phyloP scores from a whole-genome alignment of 352 stramenopile genomes.

The Phytophthora sp. region DNA sequence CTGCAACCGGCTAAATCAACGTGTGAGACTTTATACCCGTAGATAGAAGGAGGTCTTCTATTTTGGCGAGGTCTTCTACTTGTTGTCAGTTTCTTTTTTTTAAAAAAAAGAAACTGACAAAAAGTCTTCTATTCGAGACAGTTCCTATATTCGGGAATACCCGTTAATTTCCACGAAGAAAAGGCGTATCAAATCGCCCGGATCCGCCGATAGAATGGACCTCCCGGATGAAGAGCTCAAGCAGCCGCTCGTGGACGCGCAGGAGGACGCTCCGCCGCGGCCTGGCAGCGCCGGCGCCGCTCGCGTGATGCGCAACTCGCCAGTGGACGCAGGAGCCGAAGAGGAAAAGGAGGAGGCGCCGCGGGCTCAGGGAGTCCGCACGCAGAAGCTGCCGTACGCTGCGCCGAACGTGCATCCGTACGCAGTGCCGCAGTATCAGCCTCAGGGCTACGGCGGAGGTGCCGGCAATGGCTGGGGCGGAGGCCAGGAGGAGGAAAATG shows the following conservation, averaged over 20 bases:
- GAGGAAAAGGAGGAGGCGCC: constrained; percentile 64
- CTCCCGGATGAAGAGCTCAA: constrained; percentile 78
- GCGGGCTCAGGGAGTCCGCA: constrained; percentile 3
- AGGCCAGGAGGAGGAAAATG: constrained; percentile 49
- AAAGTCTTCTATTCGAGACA: no score
- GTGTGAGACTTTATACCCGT: no score
- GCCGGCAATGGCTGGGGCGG: constrained; percentile 45
- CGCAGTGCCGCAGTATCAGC: constrained; percentile 79
- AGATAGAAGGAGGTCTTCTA: no score
- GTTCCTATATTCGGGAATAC: no score
- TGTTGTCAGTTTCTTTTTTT: no score
- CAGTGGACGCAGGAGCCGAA: constrained; percentile 43
- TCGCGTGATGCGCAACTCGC: constrained; percentile 23
- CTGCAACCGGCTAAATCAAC: no score
- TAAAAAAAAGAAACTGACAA: no score
- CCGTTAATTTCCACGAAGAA: no score
- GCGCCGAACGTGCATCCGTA: constrained; percentile 85
- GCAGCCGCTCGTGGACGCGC: constrained; percentile 61
- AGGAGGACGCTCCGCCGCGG: constrained; percentile 11
- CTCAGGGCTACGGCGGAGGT: constrained; percentile 53
- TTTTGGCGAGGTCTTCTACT: no score
- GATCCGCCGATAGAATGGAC: constrained; percentile 51
- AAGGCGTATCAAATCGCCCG: constrained; percentile 21
- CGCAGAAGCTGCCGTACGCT: constrained; percentile 57
- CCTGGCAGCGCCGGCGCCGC: constrained; percentile 13